Evolutionary conservation across 208 protist genomes (phyloP), one percentile per base, ranked within the genome.

Genomic region (Trypanosoma cruzi): DNA sequence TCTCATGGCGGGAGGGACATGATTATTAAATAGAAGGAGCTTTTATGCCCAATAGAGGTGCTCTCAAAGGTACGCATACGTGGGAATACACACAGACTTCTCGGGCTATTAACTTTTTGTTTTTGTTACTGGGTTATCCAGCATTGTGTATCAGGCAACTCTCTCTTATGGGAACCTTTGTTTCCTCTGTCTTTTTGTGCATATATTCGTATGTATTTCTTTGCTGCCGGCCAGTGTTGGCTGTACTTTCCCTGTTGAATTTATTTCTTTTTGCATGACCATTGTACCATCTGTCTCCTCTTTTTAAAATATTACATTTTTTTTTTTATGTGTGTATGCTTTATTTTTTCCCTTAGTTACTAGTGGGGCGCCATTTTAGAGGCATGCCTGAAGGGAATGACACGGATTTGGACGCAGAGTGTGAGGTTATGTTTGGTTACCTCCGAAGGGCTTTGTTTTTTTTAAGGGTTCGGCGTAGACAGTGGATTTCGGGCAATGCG

Each of bases 241-340:
- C 46, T 62, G 22, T 48, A 24, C 36, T 36, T 61, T 66, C 48
- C 16, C 52, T 60, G 24, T 55, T 48, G 31, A 22, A 29, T 18
- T 62, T 22, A 22, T 68, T 37, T 64, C 49, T 68, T 60, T 65
- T 48, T 65, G n/a, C n/a, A n/a, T n/a, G n/a, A n/a, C n/a, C n/a
- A n/a, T n/a, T 55, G 57, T 29, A 14, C 37, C 63, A 24, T 24
- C 29, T n/a, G 36, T 55, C 26, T 68, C n/a, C 31, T 68, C 14
- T 53, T 73, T 50, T 52, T n/a, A n/a, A n/a, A n/a, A n/a, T n/a
- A n/a, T n/a, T n/a, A n/a, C n/a, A n/a, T n/a, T n/a, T n/a, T n/a
- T n/a, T n/a, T n/a, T n/a, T n/a, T n/a, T n/a, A n/a, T n/a, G n/a
- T n/a, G n/a, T n/a, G n/a, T n/a, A n/a, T n/a, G n/a, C n/a, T n/a